A percentile compares a stretch with the other conserved stretches of the same genome.
These are phyloP conservation scores for Cudoniella acicularis DNA, from an alignment of 495 filamentous ascomycete species.

Conservation along the genomic window DNA sequence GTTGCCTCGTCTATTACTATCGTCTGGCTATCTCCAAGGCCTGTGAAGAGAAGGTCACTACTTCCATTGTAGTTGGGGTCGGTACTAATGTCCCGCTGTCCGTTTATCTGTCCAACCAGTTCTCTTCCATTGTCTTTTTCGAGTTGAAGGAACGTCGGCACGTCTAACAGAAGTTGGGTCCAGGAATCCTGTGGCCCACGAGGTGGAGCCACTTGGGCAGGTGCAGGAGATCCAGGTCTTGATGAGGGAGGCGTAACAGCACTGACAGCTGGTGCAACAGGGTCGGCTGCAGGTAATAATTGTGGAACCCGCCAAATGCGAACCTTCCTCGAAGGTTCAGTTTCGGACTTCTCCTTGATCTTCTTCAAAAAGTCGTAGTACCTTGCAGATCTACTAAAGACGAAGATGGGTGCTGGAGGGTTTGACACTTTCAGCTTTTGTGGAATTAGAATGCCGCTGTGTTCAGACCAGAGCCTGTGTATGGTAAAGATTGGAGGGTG, in stretches of 20 bases:
- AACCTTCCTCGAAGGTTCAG: slow-evolving; percentile 17
- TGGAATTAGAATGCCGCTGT: slow-evolving; percentile 49
- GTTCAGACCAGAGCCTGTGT: slow-evolving; percentile 65
- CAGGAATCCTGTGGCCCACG: slow-evolving; percentile 44
- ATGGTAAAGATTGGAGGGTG: slow-evolving; percentile 85
- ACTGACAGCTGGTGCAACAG: slow-evolving; percentile 12
- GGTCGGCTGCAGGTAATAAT: slow-evolving; percentile 35
- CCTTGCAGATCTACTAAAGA: slow-evolving; percentile 63
- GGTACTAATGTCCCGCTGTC: slow-evolving; percentile 65
- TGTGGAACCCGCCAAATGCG: slow-evolving; percentile 49
- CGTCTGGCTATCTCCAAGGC: slow-evolving; percentile 62
- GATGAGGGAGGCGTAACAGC: slow-evolving; percentile 24
- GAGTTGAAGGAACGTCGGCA: slow-evolving; percentile 64
- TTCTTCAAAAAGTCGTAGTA: slow-evolving; percentile 72
- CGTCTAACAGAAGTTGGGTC: slow-evolving; percentile 66
- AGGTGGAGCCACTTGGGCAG: slow-evolving; percentile 10
- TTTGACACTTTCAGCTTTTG: slow-evolving; percentile 55
- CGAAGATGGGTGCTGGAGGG: slow-evolving; percentile 52
- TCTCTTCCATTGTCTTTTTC: slow-evolving; percentile 67
- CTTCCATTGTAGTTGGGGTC: slow-evolving; percentile 76
- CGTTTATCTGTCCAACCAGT: slow-evolving; percentile 62
- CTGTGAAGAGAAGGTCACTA: slow-evolving; percentile 57
- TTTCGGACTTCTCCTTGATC: slow-evolving; percentile 52
- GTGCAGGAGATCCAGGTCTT: slow-evolving; percentile 24
- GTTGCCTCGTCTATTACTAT: slow-evolving; percentile 77